phyloP scores from a whole-genome alignment of 495 filamentous ascomycete species.

The Chaetomium cochliodes region DNA sequence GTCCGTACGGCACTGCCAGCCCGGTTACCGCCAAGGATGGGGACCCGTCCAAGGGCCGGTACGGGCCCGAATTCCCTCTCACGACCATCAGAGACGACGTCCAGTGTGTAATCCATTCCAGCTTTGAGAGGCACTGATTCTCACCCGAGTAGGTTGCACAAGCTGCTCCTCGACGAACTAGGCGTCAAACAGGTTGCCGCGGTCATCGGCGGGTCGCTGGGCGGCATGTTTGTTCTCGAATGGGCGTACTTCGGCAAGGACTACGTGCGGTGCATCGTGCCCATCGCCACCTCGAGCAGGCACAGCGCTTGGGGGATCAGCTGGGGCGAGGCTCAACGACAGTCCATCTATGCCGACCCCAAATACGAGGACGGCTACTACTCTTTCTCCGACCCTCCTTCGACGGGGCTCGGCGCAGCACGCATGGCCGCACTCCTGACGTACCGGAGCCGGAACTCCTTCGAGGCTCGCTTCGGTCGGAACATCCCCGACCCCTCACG shows the following conservation, averaged over 20 bases:
- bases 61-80: conserved; percentile 94
- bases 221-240: conserved; percentile 94
- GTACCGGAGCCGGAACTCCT: conserved; percentile 93
- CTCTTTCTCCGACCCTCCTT: conserved; percentile 74
- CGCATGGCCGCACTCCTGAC: conserved; percentile 96
- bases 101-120: conserved; percentile 55
- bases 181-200: conserved; percentile 83
- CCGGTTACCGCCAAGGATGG: conserved; percentile 87
- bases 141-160: conserved; percentile 67
- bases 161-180: conserved; percentile 82
- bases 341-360: conserved; percentile 97
- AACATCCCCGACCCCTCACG: conserved; percentile 85
- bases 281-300: conserved; percentile 89
- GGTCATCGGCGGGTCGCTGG: conserved; percentile 96
- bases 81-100: conserved; percentile 96
- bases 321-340: conserved; percentile 96
- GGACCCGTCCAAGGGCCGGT: conserved; percentile 67
- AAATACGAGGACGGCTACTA: conserved; percentile 99
- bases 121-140: background rate
- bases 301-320: conserved; percentile 99
- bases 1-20: conserved; percentile 94
- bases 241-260: conserved; percentile 96
- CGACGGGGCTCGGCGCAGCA: conserved; percentile 84
- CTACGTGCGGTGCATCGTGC: conserved; percentile 87
- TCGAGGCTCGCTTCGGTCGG: conserved; percentile 89